Evolutionary conservation across 352 stramenopile genomes (phyloP).

Genomic region (Phytophthora lateralis): DNA sequence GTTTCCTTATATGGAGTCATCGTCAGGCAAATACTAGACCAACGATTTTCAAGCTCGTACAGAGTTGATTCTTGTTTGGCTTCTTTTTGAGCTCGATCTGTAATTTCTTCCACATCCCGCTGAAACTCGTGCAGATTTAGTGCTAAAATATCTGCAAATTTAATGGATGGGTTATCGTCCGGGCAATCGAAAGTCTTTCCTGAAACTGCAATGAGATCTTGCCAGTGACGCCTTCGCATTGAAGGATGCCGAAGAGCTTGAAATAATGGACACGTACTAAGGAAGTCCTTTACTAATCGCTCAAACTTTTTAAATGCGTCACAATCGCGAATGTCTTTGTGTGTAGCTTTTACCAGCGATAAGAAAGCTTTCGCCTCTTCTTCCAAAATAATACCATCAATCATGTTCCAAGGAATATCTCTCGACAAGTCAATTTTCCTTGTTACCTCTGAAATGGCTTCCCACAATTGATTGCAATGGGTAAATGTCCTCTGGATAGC

Average conservation of each 20-base stretch:
- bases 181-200: slow-evolving; percentile 66
- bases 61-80: slow-evolving; percentile 90
- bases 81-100: slow-evolving; percentile 91
- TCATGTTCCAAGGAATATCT: slow-evolving; percentile 91
- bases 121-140: slow-evolving; percentile 83
- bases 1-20: slow-evolving; percentile 92
- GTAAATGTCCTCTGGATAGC: slow-evolving; percentile 80
- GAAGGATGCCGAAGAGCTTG: slow-evolving; percentile 78
- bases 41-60: slow-evolving; percentile 78
- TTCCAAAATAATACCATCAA: slow-evolving; percentile 92
- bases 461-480: slow-evolving; percentile 85
- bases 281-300: slow-evolving; percentile 72
- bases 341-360: slow-evolving; percentile 88
- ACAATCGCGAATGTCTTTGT: slow-evolving; percentile 90
- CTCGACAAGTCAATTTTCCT: slow-evolving; percentile 89
- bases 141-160: slow-evolving; percentile 84
- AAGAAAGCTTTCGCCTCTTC: slow-evolving; percentile 92
- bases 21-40: slow-evolving; percentile 69
- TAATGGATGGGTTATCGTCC: slow-evolving; percentile 65
- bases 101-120: slow-evolving; percentile 91
- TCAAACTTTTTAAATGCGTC: slow-evolving; percentile 92
- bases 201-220: slow-evolving; percentile 64
- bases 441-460: slow-evolving; percentile 85
- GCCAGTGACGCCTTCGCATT: slow-evolving; percentile 78
- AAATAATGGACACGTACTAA: slow-evolving; percentile 79